Evolutionary conservation across 768 basidiomycete species (phyloP), one percentile per base, ranked within the genome.

Genomic region (Tulasnella sp.): DNA sequence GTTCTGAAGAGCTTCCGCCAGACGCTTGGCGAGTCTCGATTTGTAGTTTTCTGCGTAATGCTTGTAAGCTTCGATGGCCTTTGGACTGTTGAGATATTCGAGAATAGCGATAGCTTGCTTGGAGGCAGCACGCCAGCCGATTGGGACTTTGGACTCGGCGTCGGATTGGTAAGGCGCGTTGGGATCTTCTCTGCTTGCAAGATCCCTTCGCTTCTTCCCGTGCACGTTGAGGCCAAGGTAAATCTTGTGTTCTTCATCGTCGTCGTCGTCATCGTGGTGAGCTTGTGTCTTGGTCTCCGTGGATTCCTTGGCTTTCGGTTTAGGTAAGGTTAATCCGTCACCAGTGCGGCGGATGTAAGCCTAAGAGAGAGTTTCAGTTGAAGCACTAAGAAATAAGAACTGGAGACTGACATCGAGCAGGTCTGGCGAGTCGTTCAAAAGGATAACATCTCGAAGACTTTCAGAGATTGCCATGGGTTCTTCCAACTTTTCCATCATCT

Each of bases 141-240:
- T 85, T 11, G 82, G 79, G 13, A 35, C 55, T 55, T 79, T 37
- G 4, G 71, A 44, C 69, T 76, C 40, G 78, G 48, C 7, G 78
- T n/a, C 75, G 0, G 78, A 23, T 13, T 79, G 10, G 18, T 44
- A 44, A 26, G 75, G 70, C 2, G 86, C 86, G 78, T 88, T 85
- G 0, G 89, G 88, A 80, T 90, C 89, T 73, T 87, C 86, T 80
- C 85, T 86, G 74, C 81, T 84, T 0, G 88, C 88, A 11, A 90
- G 84, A 80, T 90, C 89, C 23, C 85, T 84, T 2, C 88, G 85
- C 81, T 91, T 90, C 84, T 89, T 90, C 26, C 90, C 90, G 78
- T 90, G 89, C 26, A 91, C 88, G 77, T 87, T 87, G 51, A 91
- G 84, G 0, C 90, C 90, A 23, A 90, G 87, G 80, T 91, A 91